Evolutionary conservation across 1,284 basidiomycete genomes (phyloP).

Genomic region (Tausonia pullulans): DNA sequence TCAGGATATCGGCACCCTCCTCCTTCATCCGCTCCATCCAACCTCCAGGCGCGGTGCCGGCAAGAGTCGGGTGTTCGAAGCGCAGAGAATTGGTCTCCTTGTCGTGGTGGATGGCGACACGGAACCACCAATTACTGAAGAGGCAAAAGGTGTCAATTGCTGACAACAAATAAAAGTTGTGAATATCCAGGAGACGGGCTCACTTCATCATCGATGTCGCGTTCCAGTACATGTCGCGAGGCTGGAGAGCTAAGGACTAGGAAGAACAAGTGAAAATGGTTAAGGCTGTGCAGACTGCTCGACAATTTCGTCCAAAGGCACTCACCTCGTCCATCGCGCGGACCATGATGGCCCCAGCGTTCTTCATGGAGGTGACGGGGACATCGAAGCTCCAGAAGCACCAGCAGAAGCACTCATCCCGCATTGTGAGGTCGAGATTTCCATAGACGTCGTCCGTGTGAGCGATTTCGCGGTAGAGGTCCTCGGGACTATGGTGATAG

Average conservation of each 20-base stretch:
- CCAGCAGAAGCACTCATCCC: slow-evolving; percentile 53
- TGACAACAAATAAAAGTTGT: background rate
- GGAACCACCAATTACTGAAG: slow-evolving; percentile 43
- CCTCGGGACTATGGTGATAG: slow-evolving; percentile 40
- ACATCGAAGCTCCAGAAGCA: slow-evolving; percentile 50
- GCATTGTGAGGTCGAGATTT: slow-evolving; percentile 40
- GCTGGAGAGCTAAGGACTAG: slow-evolving; percentile 38
- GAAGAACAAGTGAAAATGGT: background rate
- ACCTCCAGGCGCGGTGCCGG: slow-evolving; percentile 43
- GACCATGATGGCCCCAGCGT: slow-evolving; percentile 40
- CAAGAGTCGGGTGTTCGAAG: slow-evolving; percentile 54
- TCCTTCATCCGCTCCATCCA: slow-evolving; percentile 55
- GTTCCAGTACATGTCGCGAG: slow-evolving; percentile 40
- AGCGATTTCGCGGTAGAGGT: slow-evolving; percentile 39
- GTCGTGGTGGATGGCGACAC: slow-evolving; percentile 43
- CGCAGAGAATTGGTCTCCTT: slow-evolving; percentile 33
- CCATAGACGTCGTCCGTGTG: slow-evolving; percentile 33
- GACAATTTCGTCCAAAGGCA: slow-evolving; percentile 10
- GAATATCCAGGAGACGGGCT: too few species aligned
- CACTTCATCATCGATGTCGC: slow-evolving; percentile 50
- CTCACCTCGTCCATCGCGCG: slow-evolving; percentile 48
- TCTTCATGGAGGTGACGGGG: slow-evolving; percentile 32
- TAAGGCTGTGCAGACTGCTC: slow-evolving; percentile 12
- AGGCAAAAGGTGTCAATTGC: slow-evolving; percentile 33
- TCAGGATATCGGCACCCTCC: slow-evolving; percentile 40